Base-by-base conservation (phyloP, 139 green algal genomes). In the Auxenochlorella pyrenoidosa region DNA sequence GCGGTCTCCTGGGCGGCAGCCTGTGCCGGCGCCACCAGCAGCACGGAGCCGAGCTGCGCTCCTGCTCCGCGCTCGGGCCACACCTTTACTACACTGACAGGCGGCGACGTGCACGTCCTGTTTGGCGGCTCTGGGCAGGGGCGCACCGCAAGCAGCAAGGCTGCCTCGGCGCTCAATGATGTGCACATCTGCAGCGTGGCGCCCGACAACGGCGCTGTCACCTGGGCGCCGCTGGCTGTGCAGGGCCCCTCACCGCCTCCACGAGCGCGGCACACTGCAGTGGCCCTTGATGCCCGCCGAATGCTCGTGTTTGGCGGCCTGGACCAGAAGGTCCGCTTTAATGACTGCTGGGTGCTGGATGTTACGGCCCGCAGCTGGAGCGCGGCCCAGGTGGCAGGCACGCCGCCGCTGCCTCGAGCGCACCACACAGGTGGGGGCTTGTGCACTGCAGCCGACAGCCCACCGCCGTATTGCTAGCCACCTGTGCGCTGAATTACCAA, bases 231-330 rank as follows among this genome's bases (percentile, higher is more conserved):
- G 66, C 54, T 78, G 22, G 73, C 5, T 30, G 32, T 73, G 58
- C 66, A 10, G 54, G 85, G 5, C 90, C n/a, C 89, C n/a, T 44
- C 75, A 21, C 95, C 95, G 21, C 90, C 93, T 1, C 88, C 95
- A 0, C 83, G 95, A 21, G 91, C 94, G 15, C 84, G 94, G 3
- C 96, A 98, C 88, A 90, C 91, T 3, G 93, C 95, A 28, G 90
- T 95, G 44, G 89, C 92, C 40, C 36, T 97, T 16, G 94, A 96
- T 65, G 86, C 91, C 51, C 93, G 91, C 70, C 87, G 86, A 22
- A 80, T 98, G 70, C 88, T 98, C 18, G 82, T 98, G 0, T 97
- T 96, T 85, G 95, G 95, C 16, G 96, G 96, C 60, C 63, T 97
- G 24, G 93, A 98, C 88, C 95, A 95, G 79, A 92, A 93, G 28